phyloP scores from a whole-genome alignment of 2,329 filamentous ascomycete genomes.

The Fusarium verticillioides region DNA sequence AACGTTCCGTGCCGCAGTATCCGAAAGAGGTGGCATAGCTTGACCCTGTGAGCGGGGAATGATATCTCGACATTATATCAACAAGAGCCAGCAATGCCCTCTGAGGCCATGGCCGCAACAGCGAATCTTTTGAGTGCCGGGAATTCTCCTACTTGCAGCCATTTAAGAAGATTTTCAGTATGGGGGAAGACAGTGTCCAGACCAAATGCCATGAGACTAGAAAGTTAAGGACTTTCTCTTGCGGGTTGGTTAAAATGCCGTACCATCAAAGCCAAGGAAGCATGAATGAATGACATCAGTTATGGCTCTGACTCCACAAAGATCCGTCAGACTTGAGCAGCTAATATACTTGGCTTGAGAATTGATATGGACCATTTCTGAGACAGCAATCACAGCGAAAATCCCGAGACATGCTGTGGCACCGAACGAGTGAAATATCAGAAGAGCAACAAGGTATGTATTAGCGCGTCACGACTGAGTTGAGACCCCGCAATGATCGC shows the following conservation, averaged over 20 bases:
- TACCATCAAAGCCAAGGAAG: neutral
- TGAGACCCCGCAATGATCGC: neutral
- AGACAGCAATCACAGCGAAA: neutral
- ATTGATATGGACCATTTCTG: neutral
- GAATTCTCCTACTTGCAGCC: rapidly evolving
- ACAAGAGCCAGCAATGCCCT: too few relatives aligned
- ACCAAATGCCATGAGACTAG: too few relatives aligned
- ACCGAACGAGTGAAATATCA: too few relatives aligned
- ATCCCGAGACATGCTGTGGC: neutral
- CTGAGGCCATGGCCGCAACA: too few relatives aligned
- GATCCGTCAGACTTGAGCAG: rapidly evolving
- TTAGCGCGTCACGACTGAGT: neutral
- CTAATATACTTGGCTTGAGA: neutral
- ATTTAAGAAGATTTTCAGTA: rapidly evolving
- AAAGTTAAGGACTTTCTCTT: too few relatives aligned
- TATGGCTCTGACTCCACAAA: too few relatives aligned
- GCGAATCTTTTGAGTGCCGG: rapidly evolving
- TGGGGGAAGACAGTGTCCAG: neutral
- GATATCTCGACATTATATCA: too few relatives aligned
- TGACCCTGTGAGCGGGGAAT: neutral
- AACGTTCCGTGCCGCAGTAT: neutral
- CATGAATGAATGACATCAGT: neutral
- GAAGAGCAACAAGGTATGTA: neutral
- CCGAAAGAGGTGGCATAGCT: neutral
- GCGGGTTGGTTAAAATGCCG: too few relatives aligned